These are phyloP conservation scores for Saksenaea oblongispora DNA, from an alignment of 371 early-diverging fungal species.

Conservation along the genomic window DNA sequence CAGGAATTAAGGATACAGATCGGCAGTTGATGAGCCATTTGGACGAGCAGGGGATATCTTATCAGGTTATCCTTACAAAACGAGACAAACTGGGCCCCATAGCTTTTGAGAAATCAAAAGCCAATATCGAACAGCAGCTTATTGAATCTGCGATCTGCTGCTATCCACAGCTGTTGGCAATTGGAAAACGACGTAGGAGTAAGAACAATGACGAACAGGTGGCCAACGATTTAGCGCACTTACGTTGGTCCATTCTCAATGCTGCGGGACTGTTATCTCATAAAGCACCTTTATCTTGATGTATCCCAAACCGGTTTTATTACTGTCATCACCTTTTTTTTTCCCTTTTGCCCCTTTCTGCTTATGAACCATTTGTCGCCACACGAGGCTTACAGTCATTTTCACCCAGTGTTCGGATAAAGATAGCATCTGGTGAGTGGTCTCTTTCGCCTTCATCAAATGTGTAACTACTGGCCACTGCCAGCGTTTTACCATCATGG, in stretches of 20 bases:
- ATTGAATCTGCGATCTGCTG: constrained; percentile 55
- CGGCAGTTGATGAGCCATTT: constrained; percentile 57
- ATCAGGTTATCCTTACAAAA: constrained; percentile 71
- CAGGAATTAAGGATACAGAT: constrained; percentile 71
- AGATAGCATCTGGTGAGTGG: constrained; percentile 82
- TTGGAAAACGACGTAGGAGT: constrained; percentile 29
- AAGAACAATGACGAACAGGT: constrained; percentile 7
- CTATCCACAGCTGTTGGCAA: constrained; percentile 49
- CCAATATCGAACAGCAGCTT: constrained; percentile 47
- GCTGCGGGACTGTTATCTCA: constrained; percentile 13
- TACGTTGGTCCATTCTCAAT: constrained; percentile 9
- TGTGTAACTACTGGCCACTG: constrained; percentile 90
- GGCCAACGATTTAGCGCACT: not conserved
- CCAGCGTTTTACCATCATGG: constrained; percentile 76
- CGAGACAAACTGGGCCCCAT: constrained; percentile 55
- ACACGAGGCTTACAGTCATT: constrained; percentile 64
- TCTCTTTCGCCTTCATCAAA: constrained; percentile 94
- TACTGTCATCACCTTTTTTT: not conserved
- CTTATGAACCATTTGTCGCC: constrained; percentile 3
- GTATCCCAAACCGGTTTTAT: not conserved
- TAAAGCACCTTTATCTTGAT: not conserved
- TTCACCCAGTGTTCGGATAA: constrained; percentile 71
- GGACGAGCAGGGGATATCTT: constrained; percentile 57
- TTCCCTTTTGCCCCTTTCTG: not conserved
- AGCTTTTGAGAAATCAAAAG: constrained; percentile 39